Conservation (phyloP, 73 alveolate genomes). For the Symbiodinium natans region DNA sequence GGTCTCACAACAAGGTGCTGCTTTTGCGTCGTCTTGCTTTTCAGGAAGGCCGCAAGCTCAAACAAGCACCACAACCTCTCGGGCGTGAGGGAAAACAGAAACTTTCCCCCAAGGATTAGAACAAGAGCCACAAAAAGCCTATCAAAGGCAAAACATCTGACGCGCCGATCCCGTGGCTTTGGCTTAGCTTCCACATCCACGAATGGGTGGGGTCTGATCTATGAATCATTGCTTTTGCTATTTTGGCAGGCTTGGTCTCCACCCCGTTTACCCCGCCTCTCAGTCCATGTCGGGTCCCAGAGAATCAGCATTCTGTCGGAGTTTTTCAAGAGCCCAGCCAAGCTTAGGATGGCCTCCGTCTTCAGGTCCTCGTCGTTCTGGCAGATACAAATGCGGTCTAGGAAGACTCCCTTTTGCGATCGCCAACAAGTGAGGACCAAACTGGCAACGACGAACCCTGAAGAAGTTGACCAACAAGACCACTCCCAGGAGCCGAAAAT, state of each 20-base stretch:
- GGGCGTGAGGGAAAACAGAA: too few relatives aligned
- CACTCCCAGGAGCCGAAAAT: not conserved
- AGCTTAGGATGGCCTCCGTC: not conserved
- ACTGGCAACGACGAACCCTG: not conserved
- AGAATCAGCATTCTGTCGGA: slow-evolving; percentile 22
- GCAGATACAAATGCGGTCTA: slow-evolving; percentile 35
- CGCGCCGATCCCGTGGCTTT: too few relatives aligned
- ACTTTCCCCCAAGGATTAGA: too few relatives aligned
- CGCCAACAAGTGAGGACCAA: not conserved
- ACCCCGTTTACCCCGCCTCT: too few relatives aligned
- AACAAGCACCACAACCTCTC: slow-evolving; percentile 30
- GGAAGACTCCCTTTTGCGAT: not conserved
- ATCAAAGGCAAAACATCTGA: too few relatives aligned
- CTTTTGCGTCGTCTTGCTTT: not conserved
- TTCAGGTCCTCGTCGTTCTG: not conserved
- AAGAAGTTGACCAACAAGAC: not conserved
- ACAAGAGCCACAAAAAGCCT: too few relatives aligned
- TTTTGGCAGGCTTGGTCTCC: too few relatives aligned
- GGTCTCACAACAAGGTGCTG: not conserved
- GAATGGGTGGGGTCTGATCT: too few relatives aligned
- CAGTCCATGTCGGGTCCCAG: slow-evolving; percentile 7
- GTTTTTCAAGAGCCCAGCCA: slow-evolving; percentile 38
- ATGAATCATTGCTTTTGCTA: too few relatives aligned
- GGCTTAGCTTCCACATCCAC: too few relatives aligned
- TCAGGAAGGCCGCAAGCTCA: slow-evolving; percentile 27